Evolutionary conservation across 306 rosid genomes (phyloP).

Genomic region (Quillaja saponaria): DNA sequence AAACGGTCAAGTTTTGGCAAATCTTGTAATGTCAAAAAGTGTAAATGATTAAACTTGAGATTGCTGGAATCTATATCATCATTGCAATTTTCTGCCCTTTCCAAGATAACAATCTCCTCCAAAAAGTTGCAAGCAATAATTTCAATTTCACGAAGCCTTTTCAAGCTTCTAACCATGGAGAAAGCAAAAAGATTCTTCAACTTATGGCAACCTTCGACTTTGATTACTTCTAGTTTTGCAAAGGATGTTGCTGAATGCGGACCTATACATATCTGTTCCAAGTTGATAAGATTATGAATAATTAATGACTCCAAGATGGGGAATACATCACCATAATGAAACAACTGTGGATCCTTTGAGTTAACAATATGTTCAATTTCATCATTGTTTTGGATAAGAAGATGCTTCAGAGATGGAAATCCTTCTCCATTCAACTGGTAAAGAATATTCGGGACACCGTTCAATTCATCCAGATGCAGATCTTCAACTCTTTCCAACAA

Average conservation of each 20-base stretch:
- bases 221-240: background rate
- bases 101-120: conserved; percentile 1
- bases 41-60: too few species aligned
- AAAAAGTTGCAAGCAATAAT: background rate
- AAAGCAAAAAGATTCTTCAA: conserved; percentile 3
- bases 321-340: background rate
- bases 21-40: conserved; percentile 27
- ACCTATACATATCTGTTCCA: conserved; percentile 13
- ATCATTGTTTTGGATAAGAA: background rate
- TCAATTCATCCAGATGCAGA: background rate
- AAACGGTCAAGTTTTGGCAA: conserved; percentile 7
- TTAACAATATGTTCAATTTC: background rate
- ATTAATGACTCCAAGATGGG: conserved; percentile 1
- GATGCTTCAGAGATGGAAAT: conserved; percentile 11
- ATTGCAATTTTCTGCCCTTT: conserved; percentile 4
- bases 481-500: conserved; percentile 7
- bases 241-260: background rate
- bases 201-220: background rate
- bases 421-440: background rate
- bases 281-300: background rate
- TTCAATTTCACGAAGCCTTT: conserved; percentile 1
- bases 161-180: background rate
- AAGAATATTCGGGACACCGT: background rate
- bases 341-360: background rate
- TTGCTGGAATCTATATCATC: background rate